Evolutionary conservation across 495 filamentous ascomycete genomes (phyloP).

Genomic region (Aspergillus mulundensis): DNA sequence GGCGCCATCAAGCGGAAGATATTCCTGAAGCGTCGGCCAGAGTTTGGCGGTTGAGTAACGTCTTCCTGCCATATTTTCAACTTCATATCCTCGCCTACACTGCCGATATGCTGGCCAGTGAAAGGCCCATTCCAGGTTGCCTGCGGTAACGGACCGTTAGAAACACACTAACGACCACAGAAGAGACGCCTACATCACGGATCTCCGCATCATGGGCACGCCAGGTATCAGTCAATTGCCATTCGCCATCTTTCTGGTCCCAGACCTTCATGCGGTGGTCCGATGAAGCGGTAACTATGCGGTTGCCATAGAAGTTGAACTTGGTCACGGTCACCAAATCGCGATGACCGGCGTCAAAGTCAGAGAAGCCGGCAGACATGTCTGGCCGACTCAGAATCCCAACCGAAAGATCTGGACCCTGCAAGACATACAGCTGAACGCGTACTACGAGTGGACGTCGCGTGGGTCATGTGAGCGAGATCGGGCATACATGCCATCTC

Average conservation of each 20-base stretch:
- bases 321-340: slow-evolving; percentile 49
- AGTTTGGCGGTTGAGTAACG: slow-evolving; percentile 62
- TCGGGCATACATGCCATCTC: slow-evolving; percentile 2
- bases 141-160: slow-evolving; percentile 36
- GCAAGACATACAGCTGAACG: slow-evolving; percentile 16
- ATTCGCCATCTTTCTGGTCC: slow-evolving; percentile 73
- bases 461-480: slow-evolving; percentile 14
- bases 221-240: slow-evolving; percentile 83
- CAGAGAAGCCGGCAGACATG: slow-evolving; percentile 51
- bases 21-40: slow-evolving; percentile 71
- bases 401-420: slow-evolving; percentile 15
- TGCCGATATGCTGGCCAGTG: slow-evolving; percentile 58
- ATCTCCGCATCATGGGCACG: slow-evolving; percentile 89
- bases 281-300: slow-evolving; percentile 82
- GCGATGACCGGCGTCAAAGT: slow-evolving; percentile 64
- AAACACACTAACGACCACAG: slow-evolving; percentile 4
- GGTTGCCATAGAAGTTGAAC: slow-evolving; percentile 79
- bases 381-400: slow-evolving; percentile 27
- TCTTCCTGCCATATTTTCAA: slow-evolving; percentile 91
- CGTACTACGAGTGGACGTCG: slow-evolving; percentile 3
- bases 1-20: slow-evolving; percentile 54
- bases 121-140: slow-evolving; percentile 74
- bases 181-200: slow-evolving; percentile 59
- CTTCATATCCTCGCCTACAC: slow-evolving; percentile 78
- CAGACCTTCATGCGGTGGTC: slow-evolving; percentile 94